These are phyloP conservation scores for Alternaria rosae DNA, from an alignment of 2,329 filamentous ascomycete genomes.

Conservation along the genomic window DNA sequence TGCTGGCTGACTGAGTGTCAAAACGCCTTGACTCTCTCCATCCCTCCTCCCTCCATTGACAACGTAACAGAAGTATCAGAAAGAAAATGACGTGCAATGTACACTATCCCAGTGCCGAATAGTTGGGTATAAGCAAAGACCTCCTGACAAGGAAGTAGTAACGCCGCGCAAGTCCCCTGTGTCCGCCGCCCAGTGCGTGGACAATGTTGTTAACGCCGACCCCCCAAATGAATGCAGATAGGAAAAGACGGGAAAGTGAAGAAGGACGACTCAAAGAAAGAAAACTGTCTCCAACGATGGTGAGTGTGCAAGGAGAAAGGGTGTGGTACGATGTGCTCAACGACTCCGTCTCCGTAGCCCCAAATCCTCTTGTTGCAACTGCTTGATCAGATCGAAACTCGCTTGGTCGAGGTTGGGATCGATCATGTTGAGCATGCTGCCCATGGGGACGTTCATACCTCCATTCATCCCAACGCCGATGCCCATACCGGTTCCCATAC, in stretches of 20 bases:
- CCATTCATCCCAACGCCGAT: conserved; percentile 15
- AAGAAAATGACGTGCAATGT: conserved; percentile 19
- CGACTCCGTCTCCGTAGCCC: conserved; percentile 40
- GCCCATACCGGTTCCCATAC: conserved; percentile 21
- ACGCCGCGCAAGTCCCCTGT: conserved; percentile 1
- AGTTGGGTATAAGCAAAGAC: conserved; percentile 32
- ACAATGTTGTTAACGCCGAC: conserved; percentile 1
- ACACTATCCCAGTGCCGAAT: conserved; percentile 32
- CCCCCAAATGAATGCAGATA: neutral
- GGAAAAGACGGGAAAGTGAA: neutral
- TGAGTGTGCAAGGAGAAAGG: neutral
- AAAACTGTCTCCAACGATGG: neutral
- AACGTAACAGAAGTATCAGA: no score
- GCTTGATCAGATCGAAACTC: conserved; percentile 36
- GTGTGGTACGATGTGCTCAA: conserved; percentile 1
- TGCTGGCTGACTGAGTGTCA: no score
- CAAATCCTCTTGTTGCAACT: conserved; percentile 42
- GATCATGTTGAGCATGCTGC: conserved; percentile 25
- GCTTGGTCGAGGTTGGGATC: conserved; percentile 37
- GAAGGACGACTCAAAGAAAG: neutral
- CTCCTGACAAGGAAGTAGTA: neutral
- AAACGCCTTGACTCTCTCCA: no score
- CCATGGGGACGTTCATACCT: neutral
- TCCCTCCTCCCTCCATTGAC: no score
- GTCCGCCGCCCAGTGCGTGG: no score